These are phyloP conservation scores for Spergularia marina DNA, from an alignment of 148 eudicot genomes.

Conservation along the genomic window DNA sequence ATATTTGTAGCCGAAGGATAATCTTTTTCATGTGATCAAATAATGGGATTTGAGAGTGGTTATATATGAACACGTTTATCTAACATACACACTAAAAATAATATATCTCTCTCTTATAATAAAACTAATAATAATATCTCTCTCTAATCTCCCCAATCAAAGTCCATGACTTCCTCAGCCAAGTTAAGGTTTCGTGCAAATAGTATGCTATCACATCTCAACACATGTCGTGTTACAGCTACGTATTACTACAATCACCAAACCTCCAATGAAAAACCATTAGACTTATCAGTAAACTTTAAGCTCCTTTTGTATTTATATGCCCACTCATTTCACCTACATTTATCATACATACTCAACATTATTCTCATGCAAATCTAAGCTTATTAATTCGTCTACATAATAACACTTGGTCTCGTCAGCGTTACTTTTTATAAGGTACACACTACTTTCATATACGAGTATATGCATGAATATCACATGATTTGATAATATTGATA, in stretches of 20 bases:
- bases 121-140: not conserved
- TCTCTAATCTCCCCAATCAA: not conserved
- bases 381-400: not conserved
- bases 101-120: not conserved
- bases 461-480: not conserved
- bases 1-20: no score
- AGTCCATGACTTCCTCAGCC: not conserved
- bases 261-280: not conserved
- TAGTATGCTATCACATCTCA: conserved; percentile 5
- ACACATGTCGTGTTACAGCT: conserved; percentile 22
- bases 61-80: not conserved
- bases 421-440: not conserved
- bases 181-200: conserved; percentile 21
- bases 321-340: conserved; percentile 1
- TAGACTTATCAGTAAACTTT: not conserved
- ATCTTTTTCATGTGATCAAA: not conserved
- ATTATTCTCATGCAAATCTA: conserved; percentile 4
- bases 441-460: not conserved
- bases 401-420: no score
- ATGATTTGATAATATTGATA: not conserved
- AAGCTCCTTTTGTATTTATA: not conserved
- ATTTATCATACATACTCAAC: not conserved
- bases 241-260: conserved; percentile 13
- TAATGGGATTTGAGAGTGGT: not conserved
- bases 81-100: not conserved